phyloP scores from a whole-genome alignment of 345 rosid genomes.

The Erysimum cheiranthoides region DNA sequence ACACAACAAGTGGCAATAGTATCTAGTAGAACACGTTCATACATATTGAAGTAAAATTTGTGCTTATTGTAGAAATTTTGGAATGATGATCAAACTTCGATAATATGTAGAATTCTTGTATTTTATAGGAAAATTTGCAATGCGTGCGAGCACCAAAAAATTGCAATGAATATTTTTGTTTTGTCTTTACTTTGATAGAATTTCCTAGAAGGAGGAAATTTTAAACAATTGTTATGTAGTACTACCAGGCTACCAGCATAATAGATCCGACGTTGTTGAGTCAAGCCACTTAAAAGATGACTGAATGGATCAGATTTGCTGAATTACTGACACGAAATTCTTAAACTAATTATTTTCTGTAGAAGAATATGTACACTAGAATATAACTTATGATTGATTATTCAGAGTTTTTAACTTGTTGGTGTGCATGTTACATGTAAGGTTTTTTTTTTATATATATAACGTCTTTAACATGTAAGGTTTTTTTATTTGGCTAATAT shows the following conservation, averaged over 20 bases:
- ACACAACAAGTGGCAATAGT: constrained; percentile 20
- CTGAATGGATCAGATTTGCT: constrained; percentile 6
- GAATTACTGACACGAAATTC: constrained; percentile 14
- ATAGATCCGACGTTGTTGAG: background rate
- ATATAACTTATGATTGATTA: background rate
- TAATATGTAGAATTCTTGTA: constrained; percentile 1
- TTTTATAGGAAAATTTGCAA: background rate
- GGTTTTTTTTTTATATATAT: too few relatives aligned
- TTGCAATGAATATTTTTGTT: background rate
- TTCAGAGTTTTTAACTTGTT: background rate
- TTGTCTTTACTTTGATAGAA: background rate
- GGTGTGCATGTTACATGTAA: background rate
- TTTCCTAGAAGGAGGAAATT: background rate
- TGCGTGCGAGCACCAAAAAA: background rate
- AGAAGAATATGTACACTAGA: background rate
- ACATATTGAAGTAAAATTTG: background rate
- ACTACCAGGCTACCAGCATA: background rate
- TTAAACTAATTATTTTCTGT: background rate
- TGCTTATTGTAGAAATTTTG: background rate
- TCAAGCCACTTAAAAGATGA: background rate
- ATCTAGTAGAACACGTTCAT: background rate
- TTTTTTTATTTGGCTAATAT: background rate
- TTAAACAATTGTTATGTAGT: background rate
- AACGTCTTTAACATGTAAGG: too few relatives aligned
- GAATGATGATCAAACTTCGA: background rate